Percentiles rank a stretch among this genome's conserved stretches.
These are phyloP conservation scores for Geranium brycei DNA, from an alignment of 345 rosid species.

Conservation along the genomic window DNA sequence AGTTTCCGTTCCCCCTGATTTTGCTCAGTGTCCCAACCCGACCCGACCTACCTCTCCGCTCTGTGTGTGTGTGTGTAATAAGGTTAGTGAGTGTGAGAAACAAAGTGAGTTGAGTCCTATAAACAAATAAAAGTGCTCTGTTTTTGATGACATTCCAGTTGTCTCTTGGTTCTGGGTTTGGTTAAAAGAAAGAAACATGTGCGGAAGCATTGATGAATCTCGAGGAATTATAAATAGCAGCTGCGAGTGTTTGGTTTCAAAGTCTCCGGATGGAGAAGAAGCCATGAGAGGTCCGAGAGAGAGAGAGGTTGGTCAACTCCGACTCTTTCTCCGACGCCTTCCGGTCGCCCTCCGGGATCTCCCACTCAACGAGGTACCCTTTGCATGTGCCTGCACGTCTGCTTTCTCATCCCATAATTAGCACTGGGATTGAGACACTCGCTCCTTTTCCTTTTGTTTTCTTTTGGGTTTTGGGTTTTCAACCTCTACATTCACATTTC, in stretches of 20 bases:
- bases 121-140: not conserved
- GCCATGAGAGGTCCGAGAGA: not conserved
- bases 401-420: too few relatives aligned
- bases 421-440: too few relatives aligned
- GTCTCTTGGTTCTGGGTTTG: not conserved
- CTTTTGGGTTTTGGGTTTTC: not conserved
- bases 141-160: not conserved
- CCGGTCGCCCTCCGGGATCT: not conserved
- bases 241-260: not conserved
- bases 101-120: not conserved
- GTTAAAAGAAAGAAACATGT: not conserved
- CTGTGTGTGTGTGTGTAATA: too few relatives aligned
- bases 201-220: not conserved
- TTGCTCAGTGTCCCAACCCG: too few relatives aligned
- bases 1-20: too few relatives aligned
- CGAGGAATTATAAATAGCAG: not conserved
- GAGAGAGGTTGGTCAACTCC: not conserved
- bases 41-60: too few relatives aligned
- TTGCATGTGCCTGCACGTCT: not conserved
- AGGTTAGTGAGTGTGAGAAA: too few relatives aligned
- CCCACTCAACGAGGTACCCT: not conserved
- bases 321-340: not conserved
- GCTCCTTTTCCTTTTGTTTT: too few relatives aligned
- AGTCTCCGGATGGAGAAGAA: not conserved
- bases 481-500: too few relatives aligned